Percentiles rank a stretch among this genome's conserved stretches.
phyloP scores from a whole-genome alignment of 2,329 filamentous ascomycete genomes.

The Fusarium guadeloupense region DNA sequence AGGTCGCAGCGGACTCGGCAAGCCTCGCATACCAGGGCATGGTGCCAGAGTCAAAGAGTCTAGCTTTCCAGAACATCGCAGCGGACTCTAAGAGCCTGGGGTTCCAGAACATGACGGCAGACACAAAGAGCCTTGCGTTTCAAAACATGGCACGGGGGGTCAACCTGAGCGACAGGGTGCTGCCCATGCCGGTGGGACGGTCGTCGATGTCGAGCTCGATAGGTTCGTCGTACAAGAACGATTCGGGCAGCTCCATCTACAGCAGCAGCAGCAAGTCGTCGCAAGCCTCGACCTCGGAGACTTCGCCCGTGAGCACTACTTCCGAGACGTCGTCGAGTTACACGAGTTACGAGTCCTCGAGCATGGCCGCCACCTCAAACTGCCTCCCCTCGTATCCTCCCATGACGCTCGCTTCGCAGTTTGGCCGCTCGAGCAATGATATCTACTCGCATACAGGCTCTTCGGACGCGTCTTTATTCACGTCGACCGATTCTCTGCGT shows the following conservation, averaged over 20 bases:
- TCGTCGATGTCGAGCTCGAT: conserved; percentile 30
- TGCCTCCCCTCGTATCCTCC: conserved; percentile 29
- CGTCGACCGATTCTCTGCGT: conserved; percentile 22
- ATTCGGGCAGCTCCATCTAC: conserved; percentile 40
- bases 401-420: conserved; percentile 28
- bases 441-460: conserved; percentile 31
- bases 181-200: conserved; percentile 32
- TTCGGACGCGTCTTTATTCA: conserved; percentile 25
- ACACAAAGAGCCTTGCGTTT: conserved; percentile 33
- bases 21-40: conserved; percentile 7
- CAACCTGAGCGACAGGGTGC: conserved; percentile 33
- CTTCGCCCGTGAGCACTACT: conserved; percentile 33
- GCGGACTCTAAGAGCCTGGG: conserved; percentile 4
- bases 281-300: conserved; percentile 25
- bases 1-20: conserved; percentile 8
- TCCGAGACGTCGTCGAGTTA: conserved; percentile 38
- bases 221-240: conserved; percentile 40
- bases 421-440: conserved; percentile 27
- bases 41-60: conserved; percentile 15
- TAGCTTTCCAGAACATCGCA: not conserved
- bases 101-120: conserved; percentile 10
- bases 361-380: conserved; percentile 30
- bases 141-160: conserved; percentile 30
- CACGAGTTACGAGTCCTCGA: conserved; percentile 39
- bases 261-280: conserved; percentile 33